Evolutionary conservation across 805 yeast genomes (phyloP).

Genomic region (Ogataea populi-albae): DNA sequence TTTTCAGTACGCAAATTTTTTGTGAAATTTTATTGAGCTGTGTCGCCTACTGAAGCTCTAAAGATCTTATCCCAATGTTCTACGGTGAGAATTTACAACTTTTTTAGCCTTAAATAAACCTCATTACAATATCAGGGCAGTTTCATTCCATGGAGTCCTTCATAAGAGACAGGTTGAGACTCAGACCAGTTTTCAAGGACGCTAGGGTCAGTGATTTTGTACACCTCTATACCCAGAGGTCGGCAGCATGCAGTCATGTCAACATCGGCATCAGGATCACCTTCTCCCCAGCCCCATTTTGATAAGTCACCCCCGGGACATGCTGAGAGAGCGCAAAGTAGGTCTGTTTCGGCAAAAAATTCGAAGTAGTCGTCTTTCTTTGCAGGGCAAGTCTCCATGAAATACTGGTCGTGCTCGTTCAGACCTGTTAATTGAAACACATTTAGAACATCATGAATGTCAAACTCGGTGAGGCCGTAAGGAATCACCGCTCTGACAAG

Average conservation of each 20-base stretch:
- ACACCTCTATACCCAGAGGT: conserved; percentile 62
- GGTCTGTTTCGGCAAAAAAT: conserved; percentile 63
- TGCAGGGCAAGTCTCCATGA: conserved; percentile 70
- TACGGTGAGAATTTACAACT: too few species aligned
- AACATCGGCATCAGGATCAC: conserved; percentile 40
- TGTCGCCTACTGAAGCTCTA: too few species aligned
- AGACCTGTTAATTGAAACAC: conserved; percentile 70
- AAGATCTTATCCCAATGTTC: too few species aligned
- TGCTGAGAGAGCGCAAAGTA: conserved; percentile 61
- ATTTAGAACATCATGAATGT: conserved; percentile 67
- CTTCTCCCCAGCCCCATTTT: conserved; percentile 71
- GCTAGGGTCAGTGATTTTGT: conserved; percentile 44
- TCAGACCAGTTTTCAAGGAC: conserved; percentile 49
- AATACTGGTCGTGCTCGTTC: conserved; percentile 62
- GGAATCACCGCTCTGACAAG: conserved; percentile 58
- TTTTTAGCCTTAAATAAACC: too few species aligned
- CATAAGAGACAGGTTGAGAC: conserved; percentile 50
- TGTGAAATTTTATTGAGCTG: too few species aligned
- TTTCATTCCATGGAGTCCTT: conserved; percentile 54
- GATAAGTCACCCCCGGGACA: conserved; percentile 72
- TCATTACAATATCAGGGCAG: conserved; percentile 22
- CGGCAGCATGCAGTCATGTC: conserved; percentile 63
- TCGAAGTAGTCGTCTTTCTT: conserved; percentile 58
- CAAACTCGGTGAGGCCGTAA: conserved; percentile 59
- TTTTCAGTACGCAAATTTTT: too few species aligned